Percentiles rank a stretch among this genome's conserved stretches.
Conservation (phyloP, 176 grass and related monocot genomes). For the Lolium multiflorum region DNA sequence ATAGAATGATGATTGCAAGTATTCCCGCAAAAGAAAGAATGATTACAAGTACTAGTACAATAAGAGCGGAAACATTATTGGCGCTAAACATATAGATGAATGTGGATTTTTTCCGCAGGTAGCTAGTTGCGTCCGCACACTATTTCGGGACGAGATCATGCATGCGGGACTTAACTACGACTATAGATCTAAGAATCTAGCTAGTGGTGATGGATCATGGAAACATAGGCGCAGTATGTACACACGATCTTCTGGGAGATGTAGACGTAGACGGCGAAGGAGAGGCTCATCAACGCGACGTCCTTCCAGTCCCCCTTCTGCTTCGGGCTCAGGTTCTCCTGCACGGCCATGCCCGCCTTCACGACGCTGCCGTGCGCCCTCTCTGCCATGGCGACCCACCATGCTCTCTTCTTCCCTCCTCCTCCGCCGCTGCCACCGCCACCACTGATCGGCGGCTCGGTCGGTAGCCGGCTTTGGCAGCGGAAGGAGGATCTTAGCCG, state of each 20-base stretch:
- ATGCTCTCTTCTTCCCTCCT: constrained; percentile 38
- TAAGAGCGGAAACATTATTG: constrained; percentile 7
- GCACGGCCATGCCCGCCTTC: constrained; percentile 51
- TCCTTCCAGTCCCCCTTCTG: constrained; percentile 84
- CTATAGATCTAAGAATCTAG: background rate
- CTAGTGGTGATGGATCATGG: constrained; percentile 64
- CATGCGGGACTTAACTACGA: background rate
- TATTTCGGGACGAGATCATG: background rate
- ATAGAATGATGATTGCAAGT: background rate
- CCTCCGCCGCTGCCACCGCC: constrained; percentile 7
- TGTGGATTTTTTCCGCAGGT: background rate
- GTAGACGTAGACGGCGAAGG: constrained; percentile 88
- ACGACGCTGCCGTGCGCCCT: constrained; percentile 45
- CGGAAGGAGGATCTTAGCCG: constrained; percentile 45
- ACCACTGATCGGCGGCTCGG: constrained; percentile 10
- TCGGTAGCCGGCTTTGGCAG: constrained; percentile 54
- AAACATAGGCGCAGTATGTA: constrained; percentile 70
- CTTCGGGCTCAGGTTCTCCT: constrained; percentile 66
- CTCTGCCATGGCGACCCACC: constrained; percentile 40
- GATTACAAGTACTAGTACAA: background rate
- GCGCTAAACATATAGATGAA: constrained; percentile 11
- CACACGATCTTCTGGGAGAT: constrained; percentile 87
- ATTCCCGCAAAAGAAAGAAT: background rate
- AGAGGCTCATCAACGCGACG: constrained; percentile 80
- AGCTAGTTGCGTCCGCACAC: background rate